Evolutionary conservation across 768 basidiomycete species (phyloP).

Genomic region (Agrocybe chaxingu): DNA sequence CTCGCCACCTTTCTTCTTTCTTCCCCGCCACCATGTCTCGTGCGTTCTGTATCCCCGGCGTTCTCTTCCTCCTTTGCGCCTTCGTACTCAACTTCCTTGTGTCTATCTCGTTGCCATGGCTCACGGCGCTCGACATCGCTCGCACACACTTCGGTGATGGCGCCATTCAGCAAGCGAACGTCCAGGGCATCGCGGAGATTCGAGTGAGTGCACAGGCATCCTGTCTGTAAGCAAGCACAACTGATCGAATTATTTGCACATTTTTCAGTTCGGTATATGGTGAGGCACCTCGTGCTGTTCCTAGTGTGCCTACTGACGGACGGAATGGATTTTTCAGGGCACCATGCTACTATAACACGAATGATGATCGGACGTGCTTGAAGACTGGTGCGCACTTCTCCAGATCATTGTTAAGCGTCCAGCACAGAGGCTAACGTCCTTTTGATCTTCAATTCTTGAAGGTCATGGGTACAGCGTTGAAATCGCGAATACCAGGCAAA

Average conservation of each 20-base stretch:
- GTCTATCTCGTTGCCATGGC: constrained; percentile 68
- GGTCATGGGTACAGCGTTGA: constrained; percentile 56
- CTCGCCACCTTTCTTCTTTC: constrained; percentile 6
- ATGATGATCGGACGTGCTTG: constrained; percentile 47
- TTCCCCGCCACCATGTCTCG: constrained; percentile 28
- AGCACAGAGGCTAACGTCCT: too few relatives aligned
- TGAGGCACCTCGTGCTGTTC: constrained; percentile 22
- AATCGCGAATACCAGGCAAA: constrained; percentile 31
- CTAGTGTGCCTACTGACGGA: not conserved
- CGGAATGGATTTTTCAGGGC: constrained; percentile 39
- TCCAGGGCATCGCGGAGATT: constrained; percentile 36
- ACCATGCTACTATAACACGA: constrained; percentile 48
- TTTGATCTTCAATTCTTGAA: constrained; percentile 13
- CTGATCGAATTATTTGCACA: not conserved
- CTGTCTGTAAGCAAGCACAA: not conserved
- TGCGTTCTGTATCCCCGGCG: constrained; percentile 58
- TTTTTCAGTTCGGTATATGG: constrained; percentile 68
- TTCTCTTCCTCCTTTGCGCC: constrained; percentile 52
- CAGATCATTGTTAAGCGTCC: not conserved
- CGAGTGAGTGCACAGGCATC: constrained; percentile 42
- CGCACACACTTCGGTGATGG: constrained; percentile 47
- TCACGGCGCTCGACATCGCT: constrained; percentile 64
- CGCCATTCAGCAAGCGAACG: constrained; percentile 15
- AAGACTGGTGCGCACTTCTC: constrained; percentile 35
- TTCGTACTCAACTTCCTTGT: constrained; percentile 66